phyloP scores from a whole-genome alignment of 345 rosid species.

The Cochlearia excelsa region DNA sequence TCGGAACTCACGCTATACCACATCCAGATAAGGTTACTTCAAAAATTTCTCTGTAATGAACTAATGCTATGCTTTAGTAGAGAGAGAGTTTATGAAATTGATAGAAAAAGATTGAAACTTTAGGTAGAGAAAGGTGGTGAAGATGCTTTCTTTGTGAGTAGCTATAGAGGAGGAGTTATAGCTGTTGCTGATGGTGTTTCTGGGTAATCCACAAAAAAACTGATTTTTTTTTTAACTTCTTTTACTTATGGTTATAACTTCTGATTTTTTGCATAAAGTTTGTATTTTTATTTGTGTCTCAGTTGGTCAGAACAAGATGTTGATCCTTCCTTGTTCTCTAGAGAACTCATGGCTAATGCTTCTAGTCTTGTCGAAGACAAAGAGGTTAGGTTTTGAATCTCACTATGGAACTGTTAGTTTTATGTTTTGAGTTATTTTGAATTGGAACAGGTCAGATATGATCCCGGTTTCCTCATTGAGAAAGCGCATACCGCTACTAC shows the following conservation, averaged over 20 bases:
- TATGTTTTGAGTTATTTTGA: not conserved
- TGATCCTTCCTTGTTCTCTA: slow-evolving; percentile 81
- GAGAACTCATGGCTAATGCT: slow-evolving; percentile 70
- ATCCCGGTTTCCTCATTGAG: slow-evolving; percentile 71
- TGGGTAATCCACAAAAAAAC: slow-evolving; percentile 38
- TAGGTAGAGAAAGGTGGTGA: slow-evolving; percentile 86
- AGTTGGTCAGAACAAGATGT: slow-evolving; percentile 90
- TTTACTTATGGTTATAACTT: not conserved
- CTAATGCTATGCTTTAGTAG: not conserved
- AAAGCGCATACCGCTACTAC: slow-evolving; percentile 80
- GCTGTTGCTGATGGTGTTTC: slow-evolving; percentile 97
- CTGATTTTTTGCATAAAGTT: slow-evolving; percentile 16
- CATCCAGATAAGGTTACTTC: slow-evolving; percentile 70
- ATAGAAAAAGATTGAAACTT: not conserved
- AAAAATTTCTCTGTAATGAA: no score
- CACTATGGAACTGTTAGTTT: not conserved
- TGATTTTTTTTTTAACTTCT: not conserved
- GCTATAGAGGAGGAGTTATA: slow-evolving; percentile 64
- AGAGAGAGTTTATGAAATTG: slow-evolving; percentile 8
- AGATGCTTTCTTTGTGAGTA: slow-evolving; percentile 74
- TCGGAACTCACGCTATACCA: slow-evolving; percentile 70
- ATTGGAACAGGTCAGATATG: slow-evolving; percentile 56
- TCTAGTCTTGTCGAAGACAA: slow-evolving; percentile 50
- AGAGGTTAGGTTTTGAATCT: slow-evolving; percentile 43
- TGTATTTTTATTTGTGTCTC: slow-evolving; percentile 25